Evolutionary conservation across 805 yeast species (phyloP), one percentile per base, ranked within the genome.

Genomic region (Sungouiella thailandica): DNA sequence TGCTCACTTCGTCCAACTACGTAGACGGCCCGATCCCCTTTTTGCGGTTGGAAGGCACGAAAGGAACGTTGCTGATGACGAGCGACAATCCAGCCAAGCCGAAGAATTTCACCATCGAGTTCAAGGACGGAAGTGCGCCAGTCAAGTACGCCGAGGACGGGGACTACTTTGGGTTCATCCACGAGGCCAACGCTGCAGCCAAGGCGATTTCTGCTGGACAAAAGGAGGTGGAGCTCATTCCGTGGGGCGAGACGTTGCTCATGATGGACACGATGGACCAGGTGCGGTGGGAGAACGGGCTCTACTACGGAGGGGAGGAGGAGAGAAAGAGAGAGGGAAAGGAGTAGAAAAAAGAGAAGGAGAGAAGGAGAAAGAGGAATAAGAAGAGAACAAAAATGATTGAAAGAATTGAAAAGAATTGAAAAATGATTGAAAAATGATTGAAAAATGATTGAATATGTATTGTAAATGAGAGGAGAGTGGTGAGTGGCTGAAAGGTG

Each of bases 111-210:
- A 58, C 52, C 28, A 57, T 69, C 29, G 54, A 53, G 18, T 58
- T 57, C 46, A 43, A 44, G 17, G 65, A 64, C 32, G 43, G 36
- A 1, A 37, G 49, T 4, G 43, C 44, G 18, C 40, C 50, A 1
- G 42, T 53, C 23, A 64, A 51, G 16, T 53, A 52, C 35, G 52
- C 58, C 25, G 67, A 62, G 34, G 51, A 57, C 16, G 51, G 59
- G 7, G 66, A 63, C 3, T 68, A 62, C 28, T 50, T 57, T 30
- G 83, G 83, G 0, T 69, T 74, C 49, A 70, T 70, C 44, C 69
- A 68, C 50, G 81, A 76, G 53, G 80, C 80, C 1, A 69, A 74
- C 44, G 77, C 72, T 4, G 68, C 66, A 19, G 80, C 76, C 3
- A 52, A 60, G 29, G 72, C 67, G 34, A 55, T 76, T 25, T 34